Evolutionary conservation across 1,284 basidiomycete species (phyloP).

Genomic region (Sphagnurus paluster): DNA sequence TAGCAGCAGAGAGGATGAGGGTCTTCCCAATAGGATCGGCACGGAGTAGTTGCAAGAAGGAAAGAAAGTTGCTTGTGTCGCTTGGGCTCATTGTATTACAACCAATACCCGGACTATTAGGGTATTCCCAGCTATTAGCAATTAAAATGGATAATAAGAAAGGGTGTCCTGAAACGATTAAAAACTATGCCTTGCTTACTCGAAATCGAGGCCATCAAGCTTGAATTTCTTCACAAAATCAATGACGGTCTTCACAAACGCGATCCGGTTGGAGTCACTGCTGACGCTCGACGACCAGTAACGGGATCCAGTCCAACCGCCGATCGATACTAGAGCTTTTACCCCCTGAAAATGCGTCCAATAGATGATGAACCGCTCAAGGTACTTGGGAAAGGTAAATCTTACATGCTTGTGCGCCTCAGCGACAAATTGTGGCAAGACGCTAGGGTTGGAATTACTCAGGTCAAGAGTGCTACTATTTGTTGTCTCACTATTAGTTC

Average conservation of each 20-base stretch:
- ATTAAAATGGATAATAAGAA: background rate
- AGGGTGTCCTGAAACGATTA: no score
- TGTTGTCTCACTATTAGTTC: conserved; percentile 45
- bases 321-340: conserved; percentile 77
- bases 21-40: conserved; percentile 54
- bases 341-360: conserved; percentile 46
- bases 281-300: conserved; percentile 79
- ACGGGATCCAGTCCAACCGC: conserved; percentile 84
- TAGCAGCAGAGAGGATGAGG: conserved; percentile 76
- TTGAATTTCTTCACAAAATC: conserved; percentile 63
- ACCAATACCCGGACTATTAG: conserved; percentile 64
- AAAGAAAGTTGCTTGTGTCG: conserved; percentile 75
- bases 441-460: conserved; percentile 39
- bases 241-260: conserved; percentile 70
- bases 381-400: conserved; percentile 20
- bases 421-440: conserved; percentile 55
- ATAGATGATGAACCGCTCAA: background rate
- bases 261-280: conserved; percentile 56
- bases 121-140: conserved; percentile 82
- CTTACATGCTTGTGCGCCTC: conserved; percentile 54
- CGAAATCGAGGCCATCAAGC: conserved; percentile 89
- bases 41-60: conserved; percentile 76
- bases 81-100: conserved; percentile 65
- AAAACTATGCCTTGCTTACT: conserved; percentile 47
- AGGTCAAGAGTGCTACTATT: conserved; percentile 43